Evolutionary conservation across 257 asterid genomes (phyloP), one percentile per base, ranked within the genome.

Genomic region (Ilex aquifolium): DNA sequence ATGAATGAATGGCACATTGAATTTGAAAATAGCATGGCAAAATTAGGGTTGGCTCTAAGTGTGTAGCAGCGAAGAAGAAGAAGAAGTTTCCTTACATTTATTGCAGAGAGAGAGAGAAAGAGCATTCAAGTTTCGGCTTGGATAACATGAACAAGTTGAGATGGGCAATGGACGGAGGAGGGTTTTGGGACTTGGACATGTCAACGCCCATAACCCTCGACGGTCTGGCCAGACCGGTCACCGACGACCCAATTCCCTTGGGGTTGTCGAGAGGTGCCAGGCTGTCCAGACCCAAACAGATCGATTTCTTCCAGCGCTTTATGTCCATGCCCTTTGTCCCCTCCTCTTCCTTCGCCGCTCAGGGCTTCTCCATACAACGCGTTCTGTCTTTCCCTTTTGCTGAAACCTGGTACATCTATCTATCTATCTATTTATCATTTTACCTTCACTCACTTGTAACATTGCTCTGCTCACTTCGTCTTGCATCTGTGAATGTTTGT

Each of bases 251-350:
- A 44, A 71, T 87, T 9, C 94, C 94, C 1, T 62, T 90, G 66
- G 95, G 97, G 2, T 16, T 83, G 64, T 76, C 84, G 48, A 87
- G 97, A 16, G 95, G 97, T 2, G 50, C 66, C 16, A 68, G 74
- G 60, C 83, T 90, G 10, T 83, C 97, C 30, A 88, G 95, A 31
- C 86, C 81, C 58, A 80, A 68, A 62, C 95, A 87, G 74, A 67
- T 81, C 21, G 91, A 90, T 76, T 90, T 90, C 89, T 76, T 90
- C 70, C 97, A 90, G 82, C 89, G 90, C 7, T 90, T 90, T 75
- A 90, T 90, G 95, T 79, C 88, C n/a, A 66, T 69, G 74, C 97
- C 95, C 36, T 74, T 85, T 31, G 74, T 90, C 66, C 97, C 95
- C 52, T 77, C 89, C 10, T 79, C 75, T 61, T 61, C 87, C 64